Evolutionary conservation across 148 eudicot species (phyloP).

Genomic region (Nepenthes mirabilis): DNA sequence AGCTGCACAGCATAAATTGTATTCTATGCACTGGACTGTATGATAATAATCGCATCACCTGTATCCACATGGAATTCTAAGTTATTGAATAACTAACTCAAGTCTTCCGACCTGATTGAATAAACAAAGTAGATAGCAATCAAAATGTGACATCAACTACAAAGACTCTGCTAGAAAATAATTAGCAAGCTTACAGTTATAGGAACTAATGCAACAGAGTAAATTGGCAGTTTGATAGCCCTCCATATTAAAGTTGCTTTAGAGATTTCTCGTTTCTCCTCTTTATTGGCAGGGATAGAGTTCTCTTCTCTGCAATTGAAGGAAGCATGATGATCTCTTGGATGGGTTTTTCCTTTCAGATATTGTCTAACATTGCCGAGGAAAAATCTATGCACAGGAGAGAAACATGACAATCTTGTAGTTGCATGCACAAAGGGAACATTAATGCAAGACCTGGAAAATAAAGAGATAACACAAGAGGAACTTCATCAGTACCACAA

Average conservation of each 20-base stretch:
- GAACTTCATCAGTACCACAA: not conserved
- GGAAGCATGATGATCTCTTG: constrained; percentile 6
- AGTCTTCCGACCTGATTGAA: too few species aligned
- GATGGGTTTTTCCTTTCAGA: constrained; percentile 3
- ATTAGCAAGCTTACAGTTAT: constrained; percentile 45
- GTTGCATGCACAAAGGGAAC: not conserved
- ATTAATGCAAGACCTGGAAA: constrained; percentile 17
- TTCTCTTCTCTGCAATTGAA: constrained; percentile 12
- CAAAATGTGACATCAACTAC: not conserved
- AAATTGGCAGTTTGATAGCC: constrained; percentile 84
- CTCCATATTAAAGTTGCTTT: constrained; percentile 84
- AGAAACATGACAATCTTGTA: constrained; percentile 3
- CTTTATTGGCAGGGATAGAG: constrained; percentile 11
- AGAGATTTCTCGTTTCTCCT: constrained; percentile 31
- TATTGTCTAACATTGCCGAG: constrained; percentile 3
- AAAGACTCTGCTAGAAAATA: not conserved
- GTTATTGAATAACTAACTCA: not conserved
- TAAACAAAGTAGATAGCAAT: too few species aligned
- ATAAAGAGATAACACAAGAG: constrained; percentile 4
- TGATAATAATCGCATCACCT: too few species aligned
- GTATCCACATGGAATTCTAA: not conserved
- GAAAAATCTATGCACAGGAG: constrained; percentile 3
- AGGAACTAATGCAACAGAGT: constrained; percentile 88
- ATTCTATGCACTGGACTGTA: too few species aligned
- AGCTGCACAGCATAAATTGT: too few species aligned